Conservation (phyloP, 495 filamentous ascomycete species). For the Podospora comata region DNA sequence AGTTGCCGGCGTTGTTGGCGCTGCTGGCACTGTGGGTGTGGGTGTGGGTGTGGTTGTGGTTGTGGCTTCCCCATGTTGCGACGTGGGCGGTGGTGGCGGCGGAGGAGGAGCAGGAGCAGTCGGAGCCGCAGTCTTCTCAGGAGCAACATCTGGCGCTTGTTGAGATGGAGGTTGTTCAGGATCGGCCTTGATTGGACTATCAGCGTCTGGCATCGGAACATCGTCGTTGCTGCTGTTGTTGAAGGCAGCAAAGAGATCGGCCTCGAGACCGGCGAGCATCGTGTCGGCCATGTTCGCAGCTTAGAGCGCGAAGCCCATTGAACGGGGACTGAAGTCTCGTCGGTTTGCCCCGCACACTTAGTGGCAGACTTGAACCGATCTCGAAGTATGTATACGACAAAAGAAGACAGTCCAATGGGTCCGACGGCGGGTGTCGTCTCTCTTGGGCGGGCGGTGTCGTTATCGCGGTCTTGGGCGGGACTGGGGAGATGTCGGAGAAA, state of each 20-base stretch:
- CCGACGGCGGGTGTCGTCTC: background rate
- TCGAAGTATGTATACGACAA: background rate
- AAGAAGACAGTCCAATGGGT: background rate
- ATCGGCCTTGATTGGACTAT: background rate
- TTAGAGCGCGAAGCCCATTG: slow-evolving; percentile 16
- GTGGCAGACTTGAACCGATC: background rate
- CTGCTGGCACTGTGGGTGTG: background rate
- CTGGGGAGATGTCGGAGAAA: slow-evolving; percentile 34
- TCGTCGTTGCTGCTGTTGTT: background rate
- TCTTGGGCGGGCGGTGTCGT: slow-evolving; percentile 6
- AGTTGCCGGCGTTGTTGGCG: background rate
- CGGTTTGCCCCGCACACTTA: background rate
- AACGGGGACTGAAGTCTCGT: background rate
- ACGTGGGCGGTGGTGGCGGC: background rate
- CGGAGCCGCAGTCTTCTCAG: background rate
- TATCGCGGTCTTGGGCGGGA: slow-evolving; percentile 17
- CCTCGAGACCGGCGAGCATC: slow-evolving; percentile 17
- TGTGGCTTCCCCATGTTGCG: background rate
- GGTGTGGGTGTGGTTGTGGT: background rate
- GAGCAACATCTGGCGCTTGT: background rate
- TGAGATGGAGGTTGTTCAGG: background rate
- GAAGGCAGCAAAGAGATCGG: slow-evolving; percentile 4
- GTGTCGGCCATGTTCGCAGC: slow-evolving; percentile 22
- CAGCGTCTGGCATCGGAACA: background rate
- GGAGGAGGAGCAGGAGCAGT: background rate